These are phyloP conservation scores for Aspergillus pseudoviridinutans DNA, from an alignment of 2,329 filamentous ascomycete genomes.

Conservation along the genomic window DNA sequence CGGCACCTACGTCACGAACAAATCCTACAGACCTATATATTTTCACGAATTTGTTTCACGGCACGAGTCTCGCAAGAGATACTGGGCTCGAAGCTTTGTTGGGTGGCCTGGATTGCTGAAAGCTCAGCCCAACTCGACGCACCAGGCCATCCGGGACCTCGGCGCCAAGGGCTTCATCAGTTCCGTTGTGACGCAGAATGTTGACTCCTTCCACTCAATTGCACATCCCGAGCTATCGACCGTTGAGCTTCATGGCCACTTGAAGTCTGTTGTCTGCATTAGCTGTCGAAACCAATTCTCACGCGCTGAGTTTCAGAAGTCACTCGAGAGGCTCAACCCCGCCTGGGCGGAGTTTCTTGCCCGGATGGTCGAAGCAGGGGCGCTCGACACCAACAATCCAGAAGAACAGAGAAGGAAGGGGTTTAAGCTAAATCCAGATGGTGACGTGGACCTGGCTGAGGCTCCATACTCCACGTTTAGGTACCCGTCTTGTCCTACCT, in stretches of 20 bases:
- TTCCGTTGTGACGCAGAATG: conserved; percentile 88
- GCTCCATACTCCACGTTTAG: conserved; percentile 86
- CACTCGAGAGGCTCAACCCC: conserved; percentile 76
- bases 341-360: conserved; percentile 74
- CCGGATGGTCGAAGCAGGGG: conserved; percentile 68
- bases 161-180: conserved; percentile 68
- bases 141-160: conserved; percentile 71
- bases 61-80: conserved; percentile 83
- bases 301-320: conserved; percentile 69
- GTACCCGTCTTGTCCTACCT: conserved; percentile 84
- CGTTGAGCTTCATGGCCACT: conserved; percentile 85
- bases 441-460: conserved; percentile 84
- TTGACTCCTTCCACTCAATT: conserved; percentile 83
- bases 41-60: conserved; percentile 79
- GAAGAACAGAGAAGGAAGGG: conserved; percentile 64
- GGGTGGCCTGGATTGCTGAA: conserved; percentile 81
- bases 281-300: conserved; percentile 70
- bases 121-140: conserved; percentile 74
- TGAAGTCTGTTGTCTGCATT: conserved; percentile 75
- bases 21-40: conserved; percentile 86
- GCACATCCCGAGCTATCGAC: conserved; percentile 73
- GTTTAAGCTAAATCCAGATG: conserved; percentile 84
- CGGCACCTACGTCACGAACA: conserved; percentile 90
- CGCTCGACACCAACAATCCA: conserved; percentile 73
- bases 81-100: conserved; percentile 93